These are phyloP conservation scores for Colletotrichum falcatum DNA, from an alignment of 2,329 filamentous ascomycete species.

Conservation along the genomic window DNA sequence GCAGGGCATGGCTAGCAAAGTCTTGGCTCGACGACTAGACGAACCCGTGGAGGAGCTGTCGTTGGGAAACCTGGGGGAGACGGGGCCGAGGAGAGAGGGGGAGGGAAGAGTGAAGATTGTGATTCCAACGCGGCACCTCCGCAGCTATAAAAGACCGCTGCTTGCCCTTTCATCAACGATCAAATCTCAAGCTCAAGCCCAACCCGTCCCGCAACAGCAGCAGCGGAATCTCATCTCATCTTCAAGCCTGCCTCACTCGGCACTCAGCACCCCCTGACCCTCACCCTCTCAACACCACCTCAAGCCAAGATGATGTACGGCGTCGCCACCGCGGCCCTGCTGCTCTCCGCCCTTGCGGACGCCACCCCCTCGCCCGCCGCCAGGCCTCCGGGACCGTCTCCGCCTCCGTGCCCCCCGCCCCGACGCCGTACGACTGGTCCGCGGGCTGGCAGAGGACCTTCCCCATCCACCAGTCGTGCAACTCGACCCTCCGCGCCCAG, in stretches of 20 bases:
- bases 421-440: constrained; percentile 50
- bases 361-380: constrained; percentile 46
- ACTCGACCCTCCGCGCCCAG: constrained; percentile 69
- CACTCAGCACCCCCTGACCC: neutral
- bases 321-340: constrained; percentile 39
- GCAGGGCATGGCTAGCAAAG: constrained; percentile 7
- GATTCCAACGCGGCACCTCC: constrained; percentile 1
- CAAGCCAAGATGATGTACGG: constrained; percentile 35
- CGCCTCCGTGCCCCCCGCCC: constrained; percentile 39
- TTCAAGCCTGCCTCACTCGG: too few species aligned
- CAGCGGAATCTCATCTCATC: neutral
- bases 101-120: neutral
- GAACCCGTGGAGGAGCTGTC: neutral
- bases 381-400: constrained; percentile 42
- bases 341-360: constrained; percentile 45
- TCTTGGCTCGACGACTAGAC: constrained; percentile 28
- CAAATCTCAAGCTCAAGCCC: constrained; percentile 1
- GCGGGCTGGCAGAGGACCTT: constrained; percentile 51
- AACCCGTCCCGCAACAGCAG: neutral
- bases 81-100: constrained; percentile 5
- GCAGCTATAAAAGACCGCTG: constrained; percentile 37
- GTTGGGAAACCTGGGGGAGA: neutral
- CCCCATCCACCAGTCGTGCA: constrained; percentile 74
- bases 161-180: neutral
- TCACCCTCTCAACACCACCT: neutral